Evolutionary conservation across 371 early-diverging fungal genomes (phyloP).

Genomic region (Conidiobolus incongruus): DNA sequence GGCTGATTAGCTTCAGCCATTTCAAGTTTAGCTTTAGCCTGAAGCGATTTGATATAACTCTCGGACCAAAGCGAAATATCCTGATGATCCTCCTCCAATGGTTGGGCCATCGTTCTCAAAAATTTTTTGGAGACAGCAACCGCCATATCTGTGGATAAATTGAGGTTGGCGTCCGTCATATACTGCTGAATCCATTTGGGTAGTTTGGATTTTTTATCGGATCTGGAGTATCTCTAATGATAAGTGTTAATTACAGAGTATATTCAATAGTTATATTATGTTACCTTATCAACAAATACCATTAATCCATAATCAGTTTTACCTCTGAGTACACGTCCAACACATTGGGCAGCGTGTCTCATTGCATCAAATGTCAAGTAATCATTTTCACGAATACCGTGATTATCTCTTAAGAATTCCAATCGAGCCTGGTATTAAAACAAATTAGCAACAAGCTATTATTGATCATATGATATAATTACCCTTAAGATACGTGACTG

Average conservation of each 20-base stretch:
- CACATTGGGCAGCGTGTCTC: conserved; percentile 99
- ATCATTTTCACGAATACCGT: conserved; percentile 92
- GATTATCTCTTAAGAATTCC: conserved; percentile 84
- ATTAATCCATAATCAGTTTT: conserved; percentile 99
- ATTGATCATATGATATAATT: background rate
- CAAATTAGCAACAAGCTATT: background rate
- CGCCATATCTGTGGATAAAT: conserved; percentile 97
- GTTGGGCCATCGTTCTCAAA: conserved; percentile 92
- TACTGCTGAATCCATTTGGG: conserved; percentile 96
- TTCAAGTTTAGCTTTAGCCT: conserved; percentile 5
- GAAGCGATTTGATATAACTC: conserved; percentile 27
- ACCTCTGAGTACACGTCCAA: conserved; percentile 94
- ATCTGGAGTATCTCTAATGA: conserved; percentile 67
- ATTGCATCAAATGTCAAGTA: conserved; percentile 99
- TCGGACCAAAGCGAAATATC: conserved; percentile 31
- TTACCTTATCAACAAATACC: conserved; percentile 95
- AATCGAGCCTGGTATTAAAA: conserved; percentile 56
- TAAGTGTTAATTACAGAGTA: background rate
- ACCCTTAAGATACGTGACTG: conserved; percentile 87
- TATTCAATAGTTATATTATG: background rate
- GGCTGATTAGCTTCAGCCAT: too few relatives aligned
- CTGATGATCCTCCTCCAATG: conserved; percentile 32
- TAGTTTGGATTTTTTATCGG: conserved; percentile 89
- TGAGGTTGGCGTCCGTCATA: conserved; percentile 75
- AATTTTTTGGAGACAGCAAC: conserved; percentile 86